Conservation (phyloP, 441 rosid genomes). For the Gossypium davidsonii region DNA sequence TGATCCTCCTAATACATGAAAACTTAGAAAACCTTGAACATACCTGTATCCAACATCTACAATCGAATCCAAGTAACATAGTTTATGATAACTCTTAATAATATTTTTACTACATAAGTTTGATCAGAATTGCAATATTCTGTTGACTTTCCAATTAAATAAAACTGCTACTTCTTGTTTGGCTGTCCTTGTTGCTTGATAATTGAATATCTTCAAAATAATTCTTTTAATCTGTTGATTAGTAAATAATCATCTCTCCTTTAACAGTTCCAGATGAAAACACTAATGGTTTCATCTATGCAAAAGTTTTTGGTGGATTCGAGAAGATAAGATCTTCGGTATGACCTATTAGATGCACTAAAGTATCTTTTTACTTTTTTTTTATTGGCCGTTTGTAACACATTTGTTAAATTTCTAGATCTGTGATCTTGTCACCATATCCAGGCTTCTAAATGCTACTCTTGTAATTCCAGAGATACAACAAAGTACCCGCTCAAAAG, state of each 20-base stretch:
- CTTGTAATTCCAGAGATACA: slow-evolving; percentile 99
- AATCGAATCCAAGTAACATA: too few species aligned
- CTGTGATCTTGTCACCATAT: slow-evolving; percentile 99
- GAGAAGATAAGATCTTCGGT: slow-evolving; percentile 87
- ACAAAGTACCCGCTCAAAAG: slow-evolving; percentile 77
- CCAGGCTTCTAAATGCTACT: slow-evolving; percentile 99
- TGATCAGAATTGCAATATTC: background rate
- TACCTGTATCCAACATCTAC: too few species aligned
- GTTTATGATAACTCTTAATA: background rate
- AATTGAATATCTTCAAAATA: slow-evolving; percentile 1
- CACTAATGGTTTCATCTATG: slow-evolving; percentile 72
- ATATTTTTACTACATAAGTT: background rate
- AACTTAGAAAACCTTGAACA: too few species aligned
- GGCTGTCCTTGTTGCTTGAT: slow-evolving; percentile 4
- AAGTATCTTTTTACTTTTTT: slow-evolving; percentile 15
- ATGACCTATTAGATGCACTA: slow-evolving; percentile 28
- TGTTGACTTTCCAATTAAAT: slow-evolving; percentile 1
- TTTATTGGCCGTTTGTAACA: slow-evolving; percentile 39
- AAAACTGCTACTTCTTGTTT: background rate
- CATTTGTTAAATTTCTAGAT: slow-evolving; percentile 78
- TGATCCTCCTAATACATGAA: too few species aligned
- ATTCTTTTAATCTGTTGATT: slow-evolving; percentile 2
- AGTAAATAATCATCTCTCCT: background rate
- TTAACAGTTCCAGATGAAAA: slow-evolving; percentile 49
- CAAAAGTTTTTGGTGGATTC: slow-evolving; percentile 91